Percentiles rank a stretch among this genome's conserved stretches.
These are phyloP conservation scores for Brassica incana DNA, from an alignment of 345 rosid genomes.

Conservation along the genomic window DNA sequence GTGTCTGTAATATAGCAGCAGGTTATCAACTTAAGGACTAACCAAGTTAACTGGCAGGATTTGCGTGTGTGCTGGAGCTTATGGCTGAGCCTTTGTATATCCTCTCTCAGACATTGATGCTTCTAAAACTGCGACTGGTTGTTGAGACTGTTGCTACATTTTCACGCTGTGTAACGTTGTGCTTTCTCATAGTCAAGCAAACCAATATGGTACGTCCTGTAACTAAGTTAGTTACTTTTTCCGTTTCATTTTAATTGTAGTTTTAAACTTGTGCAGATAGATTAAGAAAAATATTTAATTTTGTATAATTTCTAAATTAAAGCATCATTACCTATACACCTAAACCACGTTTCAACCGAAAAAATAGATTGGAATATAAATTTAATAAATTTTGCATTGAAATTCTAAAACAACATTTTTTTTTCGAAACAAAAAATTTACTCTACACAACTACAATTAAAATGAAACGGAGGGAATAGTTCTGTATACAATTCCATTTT, in stretches of 20 bases:
- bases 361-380: too few relatives aligned
- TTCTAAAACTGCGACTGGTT: constrained; percentile 65
- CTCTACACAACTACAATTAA: too few relatives aligned
- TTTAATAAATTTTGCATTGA: too few relatives aligned
- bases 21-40: constrained; percentile 5
- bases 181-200: constrained; percentile 59
- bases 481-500: background rate
- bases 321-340: too few relatives aligned
- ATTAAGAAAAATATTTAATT: too few relatives aligned
- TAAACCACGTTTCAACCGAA: too few relatives aligned
- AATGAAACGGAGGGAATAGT: background rate
- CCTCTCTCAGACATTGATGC: constrained; percentile 80
- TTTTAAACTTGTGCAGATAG: too few relatives aligned
- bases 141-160: constrained; percentile 85
- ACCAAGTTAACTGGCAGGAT: constrained; percentile 51
- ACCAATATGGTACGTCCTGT: constrained; percentile 56
- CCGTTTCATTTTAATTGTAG: too few relatives aligned
- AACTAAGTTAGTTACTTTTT: background rate
- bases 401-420: too few relatives aligned
- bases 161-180: constrained; percentile 72
- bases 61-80: constrained; percentile 85
- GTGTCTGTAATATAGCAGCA: background rate
- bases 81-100: constrained; percentile 89
- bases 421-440: too few relatives aligned
- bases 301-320: too few relatives aligned